phyloP scores from a whole-genome alignment of 208 protist species.

The Acanthamoeba lenticulata region DNA sequence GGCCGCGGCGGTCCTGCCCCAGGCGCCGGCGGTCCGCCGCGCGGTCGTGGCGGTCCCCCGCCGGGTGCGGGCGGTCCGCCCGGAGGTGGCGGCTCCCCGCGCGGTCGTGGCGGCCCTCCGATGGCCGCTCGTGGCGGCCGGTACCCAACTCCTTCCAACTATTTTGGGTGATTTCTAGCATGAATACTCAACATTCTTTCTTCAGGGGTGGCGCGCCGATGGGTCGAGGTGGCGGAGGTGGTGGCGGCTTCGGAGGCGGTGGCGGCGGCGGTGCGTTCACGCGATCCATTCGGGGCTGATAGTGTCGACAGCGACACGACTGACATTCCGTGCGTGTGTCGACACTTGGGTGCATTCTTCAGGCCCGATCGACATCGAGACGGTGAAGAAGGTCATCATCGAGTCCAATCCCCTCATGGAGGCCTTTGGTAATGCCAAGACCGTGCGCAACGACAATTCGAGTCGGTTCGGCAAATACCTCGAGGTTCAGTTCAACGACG shows the following conservation, averaged over 20 bases:
- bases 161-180: slow-evolving; percentile 63
- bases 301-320: neutral
- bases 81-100: neutral
- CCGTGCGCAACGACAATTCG: slow-evolving; percentile 85
- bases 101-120: neutral
- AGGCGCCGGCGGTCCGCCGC: neutral
- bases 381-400: slow-evolving; percentile 86
- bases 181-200: neutral
- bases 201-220: neutral
- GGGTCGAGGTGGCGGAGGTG: neutral
- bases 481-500: slow-evolving; percentile 78
- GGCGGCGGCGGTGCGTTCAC: neutral
- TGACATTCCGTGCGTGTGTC: neutral
- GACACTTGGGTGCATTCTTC: neutral
- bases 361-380: slow-evolving; percentile 86
- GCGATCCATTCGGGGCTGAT: neutral
- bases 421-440: no score
- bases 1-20: neutral
- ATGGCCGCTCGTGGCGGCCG: neutral
- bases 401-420: slow-evolving; percentile 82
- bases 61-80: neutral
- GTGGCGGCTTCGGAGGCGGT: neutral
- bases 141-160: neutral
- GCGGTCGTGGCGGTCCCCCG: slow-evolving; percentile 14
- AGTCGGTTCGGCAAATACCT: slow-evolving; percentile 86